These are phyloP conservation scores for Geotrichum cucujoidarum DNA, from an alignment of 1,139 yeast genomes.

Conservation along the genomic window DNA sequence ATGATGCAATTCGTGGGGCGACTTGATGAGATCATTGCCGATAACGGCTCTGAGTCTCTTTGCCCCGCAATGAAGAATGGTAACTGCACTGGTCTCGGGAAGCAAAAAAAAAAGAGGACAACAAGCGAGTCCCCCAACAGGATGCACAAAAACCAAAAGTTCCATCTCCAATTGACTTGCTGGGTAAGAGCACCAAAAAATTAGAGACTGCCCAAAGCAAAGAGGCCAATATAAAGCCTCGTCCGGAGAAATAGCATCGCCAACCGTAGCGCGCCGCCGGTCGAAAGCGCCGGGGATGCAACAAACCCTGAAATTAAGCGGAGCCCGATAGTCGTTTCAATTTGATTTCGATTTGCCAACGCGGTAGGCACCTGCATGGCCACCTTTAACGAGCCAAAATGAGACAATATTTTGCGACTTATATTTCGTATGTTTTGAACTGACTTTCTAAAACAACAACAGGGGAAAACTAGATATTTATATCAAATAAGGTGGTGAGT, in stretches of 20 bases:
- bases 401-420: too few species aligned
- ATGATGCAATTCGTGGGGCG: constrained; percentile 40
- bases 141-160: constrained; percentile 45
- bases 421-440: too few species aligned
- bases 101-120: constrained; percentile 38
- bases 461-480: too few species aligned
- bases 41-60: constrained; percentile 44
- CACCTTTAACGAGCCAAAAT: too few species aligned
- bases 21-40: constrained; percentile 39
- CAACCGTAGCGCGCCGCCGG: constrained; percentile 83
- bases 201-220: constrained; percentile 49
- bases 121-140: constrained; percentile 40
- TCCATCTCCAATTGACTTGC: constrained; percentile 38
- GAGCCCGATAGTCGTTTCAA: constrained; percentile 49
- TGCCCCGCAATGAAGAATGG: constrained; percentile 47
- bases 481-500: too few species aligned
- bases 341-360: constrained; percentile 49
- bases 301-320: constrained; percentile 76
- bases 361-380: constrained; percentile 48
- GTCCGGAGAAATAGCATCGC: constrained; percentile 44
- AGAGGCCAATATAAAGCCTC: constrained; percentile 39
- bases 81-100: constrained; percentile 50
- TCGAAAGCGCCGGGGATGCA: constrained; percentile 79
- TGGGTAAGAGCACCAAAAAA: constrained; percentile 45
- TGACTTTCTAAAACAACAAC: too few species aligned